Evolutionary conservation across 768 basidiomycete species (phyloP).

Genomic region (Neoboletus brunneissimus): DNA sequence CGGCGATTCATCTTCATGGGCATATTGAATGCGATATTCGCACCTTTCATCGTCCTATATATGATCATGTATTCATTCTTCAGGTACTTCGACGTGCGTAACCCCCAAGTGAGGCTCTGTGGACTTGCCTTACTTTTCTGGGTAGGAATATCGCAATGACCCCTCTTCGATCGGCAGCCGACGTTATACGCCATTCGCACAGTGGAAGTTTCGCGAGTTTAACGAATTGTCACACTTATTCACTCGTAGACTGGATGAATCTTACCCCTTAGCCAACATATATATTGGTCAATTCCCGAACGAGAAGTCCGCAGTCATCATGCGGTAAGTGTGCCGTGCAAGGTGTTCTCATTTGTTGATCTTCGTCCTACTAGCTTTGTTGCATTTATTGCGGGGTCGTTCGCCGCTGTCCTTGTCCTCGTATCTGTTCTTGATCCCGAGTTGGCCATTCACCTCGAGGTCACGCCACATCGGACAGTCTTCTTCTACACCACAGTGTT

Average conservation of each 20-base stretch:
- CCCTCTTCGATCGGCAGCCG: conserved; percentile 92
- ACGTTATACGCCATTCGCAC: conserved; percentile 89
- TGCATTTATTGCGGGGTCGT: conserved; percentile 94
- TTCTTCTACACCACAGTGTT: conserved; percentile 91
- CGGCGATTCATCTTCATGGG: conserved; percentile 97
- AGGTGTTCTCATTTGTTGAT: background rate
- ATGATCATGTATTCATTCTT: conserved; percentile 99
- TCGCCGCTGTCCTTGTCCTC: conserved; percentile 90
- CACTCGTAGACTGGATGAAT: conserved; percentile 78
- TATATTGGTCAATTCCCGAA: conserved; percentile 99
- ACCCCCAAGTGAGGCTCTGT: background rate
- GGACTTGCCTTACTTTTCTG: background rate
- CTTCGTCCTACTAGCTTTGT: conserved; percentile 64
- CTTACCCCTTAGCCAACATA: conserved; percentile 86
- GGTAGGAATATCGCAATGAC: conserved; percentile 97
- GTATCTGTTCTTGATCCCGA: conserved; percentile 94
- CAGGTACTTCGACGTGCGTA: conserved; percentile 93
- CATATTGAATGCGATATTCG: conserved; percentile 90
- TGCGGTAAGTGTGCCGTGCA: conserved; percentile 59
- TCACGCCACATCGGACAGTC: conserved; percentile 89
- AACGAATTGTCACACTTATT: conserved; percentile 97
- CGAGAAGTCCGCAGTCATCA: conserved; percentile 83
- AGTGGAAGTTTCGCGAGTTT: conserved; percentile 99
- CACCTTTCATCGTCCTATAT: conserved; percentile 95
- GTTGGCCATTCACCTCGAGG: conserved; percentile 89